Evolutionary conservation across 495 filamentous ascomycete species (phyloP), one percentile per base, ranked within the genome.

Genomic region (Xylaria acuta): DNA sequence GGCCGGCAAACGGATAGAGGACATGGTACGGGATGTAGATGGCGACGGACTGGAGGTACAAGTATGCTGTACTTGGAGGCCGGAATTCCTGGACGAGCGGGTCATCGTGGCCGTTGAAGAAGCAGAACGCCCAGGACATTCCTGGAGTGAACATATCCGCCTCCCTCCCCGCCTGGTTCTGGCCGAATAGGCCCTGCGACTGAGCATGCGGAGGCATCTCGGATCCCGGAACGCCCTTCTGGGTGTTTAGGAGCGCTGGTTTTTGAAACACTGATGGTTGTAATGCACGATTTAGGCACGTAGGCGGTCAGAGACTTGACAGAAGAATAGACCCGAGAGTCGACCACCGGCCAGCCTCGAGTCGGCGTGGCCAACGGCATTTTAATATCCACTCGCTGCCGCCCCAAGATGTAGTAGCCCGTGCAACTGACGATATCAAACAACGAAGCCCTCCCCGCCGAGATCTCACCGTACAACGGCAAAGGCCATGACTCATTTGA

Each of bases 41-140:
- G 32, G 64, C 22, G n/a, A 67, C 27, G 22, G 64, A 53, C 22
- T 67, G 64, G 3, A 14, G 11, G 64, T 20, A 22, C 36, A 54
- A 5, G 45, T 41, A 20, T 12, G 12, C 32, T 40, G 47, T 32
- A 1, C 2, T 38, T 1, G 64, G 64, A 8, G 45, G 45, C 36
- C 49, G 47, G 47, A 67, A 67, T 36, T 67, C 45, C 40, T 18
- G 62, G 25, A 47, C 62, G 3, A 30, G 20, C 4, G 62, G 62
- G 25, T 64, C 40, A 1, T 47, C 16, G 16, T 38, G 2, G 32
- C 41, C 40, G 9, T 34, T 1, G 41, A 64, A 67, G 64, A 67
- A 67, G 47, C 49, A 53, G 5, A 67, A 5, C 7, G 45, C 64
- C 64, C 64, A 67, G 3, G 64, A 67, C 36, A 16, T 67, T 7